These are phyloP conservation scores for Colletotrichum filicis DNA, from an alignment of 2,329 filamentous ascomycete genomes.

Conservation along the genomic window DNA sequence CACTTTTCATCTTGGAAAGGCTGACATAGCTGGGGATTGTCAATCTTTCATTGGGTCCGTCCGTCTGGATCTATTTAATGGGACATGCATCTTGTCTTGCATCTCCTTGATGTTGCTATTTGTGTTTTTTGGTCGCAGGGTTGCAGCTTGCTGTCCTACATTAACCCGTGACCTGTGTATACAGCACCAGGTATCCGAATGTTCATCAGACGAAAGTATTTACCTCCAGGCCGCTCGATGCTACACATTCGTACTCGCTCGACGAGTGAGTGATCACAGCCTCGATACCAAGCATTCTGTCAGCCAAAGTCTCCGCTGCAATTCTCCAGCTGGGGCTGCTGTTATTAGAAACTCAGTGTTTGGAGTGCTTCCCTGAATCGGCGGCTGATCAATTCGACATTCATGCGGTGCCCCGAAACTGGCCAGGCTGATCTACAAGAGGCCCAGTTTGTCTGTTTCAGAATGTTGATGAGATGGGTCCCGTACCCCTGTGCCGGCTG, in stretches of 20 bases:
- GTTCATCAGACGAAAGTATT: background rate
- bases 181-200: background rate
- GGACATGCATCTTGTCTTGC: background rate
- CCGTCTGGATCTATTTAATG: background rate
- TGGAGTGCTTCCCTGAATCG: constrained; percentile 27
- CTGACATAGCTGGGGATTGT: background rate
- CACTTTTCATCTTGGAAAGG: background rate
- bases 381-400: constrained; percentile 13
- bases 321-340: constrained; percentile 6
- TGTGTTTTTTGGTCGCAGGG: background rate
- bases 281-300: constrained; percentile 8
- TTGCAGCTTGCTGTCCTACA: background rate
- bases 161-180: background rate
- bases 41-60: background rate
- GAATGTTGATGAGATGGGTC: constrained; percentile 27
- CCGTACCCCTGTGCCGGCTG: constrained; percentile 14
- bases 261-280: background rate
- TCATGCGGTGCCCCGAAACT: constrained; percentile 31
- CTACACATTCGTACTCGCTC: background rate
- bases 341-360: constrained; percentile 32
- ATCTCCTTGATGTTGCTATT: background rate
- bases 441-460: constrained; percentile 35
- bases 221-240: background rate
- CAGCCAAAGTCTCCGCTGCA: constrained; percentile 6
- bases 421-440: constrained; percentile 34